A percentile compares a stretch with the other conserved stretches of the same genome.
Conservation (phyloP, 106 monocot species). For the Acorus calamus region DNA sequence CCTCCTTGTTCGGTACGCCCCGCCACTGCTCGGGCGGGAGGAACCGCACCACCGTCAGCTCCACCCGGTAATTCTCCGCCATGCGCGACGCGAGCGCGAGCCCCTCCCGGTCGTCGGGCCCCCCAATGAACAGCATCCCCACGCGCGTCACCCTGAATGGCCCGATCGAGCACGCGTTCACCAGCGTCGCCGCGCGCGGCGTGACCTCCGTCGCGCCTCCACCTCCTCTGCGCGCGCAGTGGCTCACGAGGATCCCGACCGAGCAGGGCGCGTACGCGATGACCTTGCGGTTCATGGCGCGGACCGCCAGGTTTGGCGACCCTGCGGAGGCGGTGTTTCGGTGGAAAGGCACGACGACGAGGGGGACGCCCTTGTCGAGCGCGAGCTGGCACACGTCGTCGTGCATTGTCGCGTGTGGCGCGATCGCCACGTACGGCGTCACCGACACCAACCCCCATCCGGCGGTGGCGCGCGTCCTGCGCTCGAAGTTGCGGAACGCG, state of each 20-base stretch:
- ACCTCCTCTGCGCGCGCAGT: conserved; percentile 6
- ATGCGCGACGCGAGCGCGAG: conserved; percentile 23
- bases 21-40: neutral
- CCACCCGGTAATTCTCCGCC: conserved; percentile 13
- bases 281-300: conserved; percentile 12
- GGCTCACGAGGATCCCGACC: conserved; percentile 32
- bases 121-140: conserved; percentile 42
- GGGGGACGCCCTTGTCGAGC: conserved; percentile 5
- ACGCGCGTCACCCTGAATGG: conserved; percentile 2
- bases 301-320: neutral
- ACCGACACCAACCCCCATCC: neutral
- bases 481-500: neutral
- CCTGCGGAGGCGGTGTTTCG: neutral
- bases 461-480: neutral
- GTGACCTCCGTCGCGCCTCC: no score
- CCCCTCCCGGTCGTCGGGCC: conserved; percentile 43
- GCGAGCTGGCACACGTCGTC: conserved; percentile 12
- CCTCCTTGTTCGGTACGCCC: neutral
- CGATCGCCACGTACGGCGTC: conserved; percentile 9
- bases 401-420: conserved; percentile 19
- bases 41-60: conserved; percentile 16
- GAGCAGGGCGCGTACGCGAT: conserved; percentile 31
- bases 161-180: neutral
- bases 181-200: no score
- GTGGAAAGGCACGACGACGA: conserved; percentile 1